Conservation (phyloP, 2,329 filamentous ascomycete species). For the Colletotrichum musae region DNA sequence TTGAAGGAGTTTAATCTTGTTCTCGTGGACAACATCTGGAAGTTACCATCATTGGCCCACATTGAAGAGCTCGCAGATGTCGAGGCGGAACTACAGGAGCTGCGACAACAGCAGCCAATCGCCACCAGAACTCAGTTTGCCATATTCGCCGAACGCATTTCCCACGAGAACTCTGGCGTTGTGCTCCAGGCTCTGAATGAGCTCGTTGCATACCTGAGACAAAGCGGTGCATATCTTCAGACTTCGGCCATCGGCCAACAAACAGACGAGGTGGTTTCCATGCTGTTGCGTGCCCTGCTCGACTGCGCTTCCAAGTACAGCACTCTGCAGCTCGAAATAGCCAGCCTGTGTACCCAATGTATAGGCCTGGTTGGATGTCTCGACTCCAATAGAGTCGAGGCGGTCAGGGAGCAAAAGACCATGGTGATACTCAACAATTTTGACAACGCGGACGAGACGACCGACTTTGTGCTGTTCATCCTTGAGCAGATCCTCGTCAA, state of each 20-base stretch:
- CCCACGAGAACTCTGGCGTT: slow-evolving; percentile 88
- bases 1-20: slow-evolving; percentile 73
- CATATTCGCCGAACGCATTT: slow-evolving; percentile 80
- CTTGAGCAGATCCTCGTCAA: slow-evolving; percentile 91
- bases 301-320: slow-evolving; percentile 89
- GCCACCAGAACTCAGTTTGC: slow-evolving; percentile 62
- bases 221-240: slow-evolving; percentile 84
- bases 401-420: slow-evolving; percentile 81
- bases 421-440: slow-evolving; percentile 93
- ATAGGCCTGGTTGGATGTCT: slow-evolving; percentile 92
- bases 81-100: slow-evolving; percentile 73
- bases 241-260: slow-evolving; percentile 86
- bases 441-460: slow-evolving; percentile 80
- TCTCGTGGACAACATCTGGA: slow-evolving; percentile 77
- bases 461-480: slow-evolving; percentile 88
- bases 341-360: slow-evolving; percentile 82
- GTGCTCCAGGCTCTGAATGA: slow-evolving; percentile 86
- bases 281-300: slow-evolving; percentile 82
- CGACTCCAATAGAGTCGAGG: slow-evolving; percentile 91
- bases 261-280: slow-evolving; percentile 80
- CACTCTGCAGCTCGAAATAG: slow-evolving; percentile 75
- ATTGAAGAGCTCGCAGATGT: slow-evolving; percentile 79
- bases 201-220: slow-evolving; percentile 79
- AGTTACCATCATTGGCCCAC: slow-evolving; percentile 82
- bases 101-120: slow-evolving; percentile 71